Conservation (phyloP, 148 eudicot genomes). For the Euryodendron excelsum region DNA sequence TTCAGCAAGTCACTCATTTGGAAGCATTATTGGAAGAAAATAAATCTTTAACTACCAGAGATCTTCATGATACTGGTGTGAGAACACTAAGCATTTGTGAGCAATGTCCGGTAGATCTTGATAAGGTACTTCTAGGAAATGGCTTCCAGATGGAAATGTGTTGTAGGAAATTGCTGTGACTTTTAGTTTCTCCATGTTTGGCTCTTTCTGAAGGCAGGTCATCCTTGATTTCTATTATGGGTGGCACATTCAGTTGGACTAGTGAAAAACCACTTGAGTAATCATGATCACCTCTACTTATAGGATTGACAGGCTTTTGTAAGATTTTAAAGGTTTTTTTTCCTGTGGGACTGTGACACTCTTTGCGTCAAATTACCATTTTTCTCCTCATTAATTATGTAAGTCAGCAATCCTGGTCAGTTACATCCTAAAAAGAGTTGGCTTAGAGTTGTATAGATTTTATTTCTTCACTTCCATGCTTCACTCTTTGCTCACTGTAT, state of each 20-base stretch:
- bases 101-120: conserved; percentile 49
- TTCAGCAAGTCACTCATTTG: conserved; percentile 75
- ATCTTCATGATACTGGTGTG: conserved; percentile 74
- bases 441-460: neutral
- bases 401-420: neutral
- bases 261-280: neutral
- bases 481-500: neutral
- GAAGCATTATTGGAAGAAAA: conserved; percentile 70
- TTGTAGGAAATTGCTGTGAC: neutral
- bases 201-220: neutral
- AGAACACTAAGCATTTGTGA: conserved; percentile 78
- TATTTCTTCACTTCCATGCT: neutral
- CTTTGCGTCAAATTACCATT: neutral
- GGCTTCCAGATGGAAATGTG: neutral
- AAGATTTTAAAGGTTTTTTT: no score
- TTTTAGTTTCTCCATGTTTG: neutral
- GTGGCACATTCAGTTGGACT: neutral
- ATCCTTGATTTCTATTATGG: neutral
- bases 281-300: neutral
- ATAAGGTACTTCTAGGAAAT: conserved; percentile 52
- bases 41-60: conserved; percentile 54
- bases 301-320: no score
- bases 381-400: neutral
- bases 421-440: neutral
- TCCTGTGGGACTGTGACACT: no score